phyloP scores from a whole-genome alignment of 192 early-diverging fungal genomes.

The Backusella parvicylindrica region DNA sequence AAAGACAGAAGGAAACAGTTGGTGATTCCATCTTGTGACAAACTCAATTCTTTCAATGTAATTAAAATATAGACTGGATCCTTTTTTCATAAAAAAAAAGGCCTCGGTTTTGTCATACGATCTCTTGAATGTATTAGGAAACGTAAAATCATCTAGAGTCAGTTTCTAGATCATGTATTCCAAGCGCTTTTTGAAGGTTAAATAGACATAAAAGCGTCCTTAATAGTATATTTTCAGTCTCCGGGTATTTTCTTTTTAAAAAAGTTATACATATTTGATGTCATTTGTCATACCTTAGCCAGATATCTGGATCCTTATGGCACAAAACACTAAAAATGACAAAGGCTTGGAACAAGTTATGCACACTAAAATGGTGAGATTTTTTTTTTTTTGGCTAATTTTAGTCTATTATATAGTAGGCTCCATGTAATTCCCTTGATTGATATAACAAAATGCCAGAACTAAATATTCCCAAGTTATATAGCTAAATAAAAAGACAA shows the following conservation, averaged over 20 bases:
- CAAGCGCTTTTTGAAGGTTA: background rate
- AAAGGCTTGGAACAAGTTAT: background rate
- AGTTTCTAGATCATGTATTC: background rate
- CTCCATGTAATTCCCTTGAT: background rate
- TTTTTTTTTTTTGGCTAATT: background rate
- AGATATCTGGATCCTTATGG: background rate
- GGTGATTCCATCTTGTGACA: background rate
- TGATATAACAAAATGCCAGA: background rate
- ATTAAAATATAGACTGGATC: too few species aligned
- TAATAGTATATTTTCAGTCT: background rate
- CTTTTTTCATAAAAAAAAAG: too few species aligned
- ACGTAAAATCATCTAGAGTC: background rate
- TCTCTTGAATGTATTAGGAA: too few species aligned
- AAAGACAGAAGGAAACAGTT: background rate
- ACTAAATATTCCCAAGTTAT: background rate
- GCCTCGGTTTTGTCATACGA: too few species aligned
- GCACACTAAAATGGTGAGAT: background rate
- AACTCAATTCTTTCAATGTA: background rate
- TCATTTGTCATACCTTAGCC: background rate
- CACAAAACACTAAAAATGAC: background rate
- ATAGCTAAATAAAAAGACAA: background rate
- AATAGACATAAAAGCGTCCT: background rate
- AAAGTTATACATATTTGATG: background rate
- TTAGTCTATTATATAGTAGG: background rate
- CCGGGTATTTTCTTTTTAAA: background rate